Percentiles rank a stretch among this genome's conserved stretches.
phyloP scores from a whole-genome alignment of 345 rosid genomes.

The Euphorbia pulcherrima region DNA sequence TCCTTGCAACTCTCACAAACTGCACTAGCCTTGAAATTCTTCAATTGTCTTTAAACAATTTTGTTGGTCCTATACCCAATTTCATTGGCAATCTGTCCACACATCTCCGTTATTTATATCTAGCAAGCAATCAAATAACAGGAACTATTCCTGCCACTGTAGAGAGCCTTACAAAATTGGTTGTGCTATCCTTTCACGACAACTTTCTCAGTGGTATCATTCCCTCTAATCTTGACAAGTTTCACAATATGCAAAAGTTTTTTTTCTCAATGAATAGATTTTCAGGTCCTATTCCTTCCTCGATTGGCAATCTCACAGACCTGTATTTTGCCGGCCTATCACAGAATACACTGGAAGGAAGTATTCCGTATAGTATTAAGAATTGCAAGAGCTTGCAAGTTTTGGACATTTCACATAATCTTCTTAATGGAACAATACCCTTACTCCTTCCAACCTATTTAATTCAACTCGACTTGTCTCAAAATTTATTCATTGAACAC shows the following conservation, averaged over 20 bases:
- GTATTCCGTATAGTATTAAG: conserved; percentile 13
- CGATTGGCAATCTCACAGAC: conserved; percentile 17
- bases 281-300: conserved; percentile 21
- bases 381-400: background rate
- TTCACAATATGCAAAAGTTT: background rate
- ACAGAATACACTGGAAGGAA: conserved; percentile 13
- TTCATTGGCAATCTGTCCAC: conserved; percentile 20
- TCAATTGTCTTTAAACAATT: background rate
- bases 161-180: conserved; percentile 21
- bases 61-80: conserved; percentile 15
- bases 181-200: background rate
- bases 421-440: conserved; percentile 24
- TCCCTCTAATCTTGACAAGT: conserved; percentile 12
- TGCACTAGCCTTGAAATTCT: conserved; percentile 4
- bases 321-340: background rate
- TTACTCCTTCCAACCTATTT: conserved; percentile 2
- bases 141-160: too few relatives aligned
- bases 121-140: conserved; percentile 1
- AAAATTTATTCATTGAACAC: conserved; percentile 7
- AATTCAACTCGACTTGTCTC: background rate
- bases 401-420: conserved; percentile 16
- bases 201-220: conserved; percentile 14
- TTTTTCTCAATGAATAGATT: background rate
- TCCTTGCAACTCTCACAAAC: conserved; percentile 23
- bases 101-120: background rate